Percentiles rank a stretch among this genome's conserved stretches.
Evolutionary conservation across 768 basidiomycete species (phyloP).

Genomic region (Leccinellum rugosiceps): DNA sequence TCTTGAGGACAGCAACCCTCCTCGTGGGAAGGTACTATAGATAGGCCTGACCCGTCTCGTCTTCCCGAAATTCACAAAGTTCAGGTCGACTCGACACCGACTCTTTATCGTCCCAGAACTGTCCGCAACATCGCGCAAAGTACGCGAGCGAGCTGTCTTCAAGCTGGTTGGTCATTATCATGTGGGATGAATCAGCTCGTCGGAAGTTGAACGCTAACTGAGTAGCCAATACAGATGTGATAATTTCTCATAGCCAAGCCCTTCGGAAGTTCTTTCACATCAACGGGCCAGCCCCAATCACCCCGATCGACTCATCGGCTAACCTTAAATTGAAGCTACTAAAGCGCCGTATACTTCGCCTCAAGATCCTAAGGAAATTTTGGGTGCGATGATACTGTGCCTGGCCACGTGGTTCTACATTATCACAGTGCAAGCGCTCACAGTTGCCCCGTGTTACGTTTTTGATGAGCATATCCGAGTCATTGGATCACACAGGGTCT

Average conservation of each 20-base stretch:
- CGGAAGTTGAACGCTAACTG: neutral
- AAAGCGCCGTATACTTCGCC: neutral
- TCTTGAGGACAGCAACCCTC: neutral
- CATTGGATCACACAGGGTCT: neutral
- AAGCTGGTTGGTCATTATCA: neutral
- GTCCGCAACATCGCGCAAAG: too few relatives aligned
- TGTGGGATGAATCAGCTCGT: neutral
- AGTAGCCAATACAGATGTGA: neutral
- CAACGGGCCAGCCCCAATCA: neutral
- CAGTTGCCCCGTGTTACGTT: neutral
- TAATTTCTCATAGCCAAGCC: neutral
- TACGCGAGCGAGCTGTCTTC: neutral
- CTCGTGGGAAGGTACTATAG: conserved; percentile 5
- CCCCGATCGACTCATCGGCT: neutral
- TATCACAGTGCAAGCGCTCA: too few relatives aligned
- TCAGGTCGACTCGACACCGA: neutral
- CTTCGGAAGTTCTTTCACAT: neutral
- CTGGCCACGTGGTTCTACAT: neutral
- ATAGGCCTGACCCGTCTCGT: too few relatives aligned
- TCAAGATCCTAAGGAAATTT: neutral
- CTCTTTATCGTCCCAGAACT: too few relatives aligned
- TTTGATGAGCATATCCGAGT: neutral
- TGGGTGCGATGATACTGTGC: neutral
- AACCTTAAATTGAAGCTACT: neutral
- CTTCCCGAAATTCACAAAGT: too few relatives aligned